Percentiles rank a stretch among this genome's conserved stretches.
phyloP scores from a whole-genome alignment of 2,329 filamentous ascomycete species.

The Talaromyces sp. region DNA sequence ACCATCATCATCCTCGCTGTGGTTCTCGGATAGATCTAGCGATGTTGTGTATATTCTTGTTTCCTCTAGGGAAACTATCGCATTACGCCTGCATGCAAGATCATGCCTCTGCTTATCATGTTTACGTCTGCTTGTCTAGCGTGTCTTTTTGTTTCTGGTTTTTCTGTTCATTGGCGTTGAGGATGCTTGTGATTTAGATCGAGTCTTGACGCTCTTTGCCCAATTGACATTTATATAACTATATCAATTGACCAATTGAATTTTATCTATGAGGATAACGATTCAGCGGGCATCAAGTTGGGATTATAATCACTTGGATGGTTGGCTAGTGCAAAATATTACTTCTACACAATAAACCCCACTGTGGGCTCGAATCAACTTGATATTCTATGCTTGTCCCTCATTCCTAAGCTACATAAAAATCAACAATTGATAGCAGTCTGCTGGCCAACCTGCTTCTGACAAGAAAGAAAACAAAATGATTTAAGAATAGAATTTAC shows the following conservation, averaged over 20 bases:
- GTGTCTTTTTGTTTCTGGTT: not conserved
- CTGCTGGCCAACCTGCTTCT: not conserved
- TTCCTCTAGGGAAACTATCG: not conserved
- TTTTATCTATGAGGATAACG: no score
- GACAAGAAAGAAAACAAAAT: not conserved
- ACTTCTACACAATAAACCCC: not conserved
- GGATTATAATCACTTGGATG: no score
- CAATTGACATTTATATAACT: not conserved
- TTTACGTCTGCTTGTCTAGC: not conserved
- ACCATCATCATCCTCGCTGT: slow-evolving; percentile 86
- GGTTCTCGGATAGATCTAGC: slow-evolving; percentile 56
- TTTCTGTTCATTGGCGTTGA: not conserved
- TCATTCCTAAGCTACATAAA: not conserved
- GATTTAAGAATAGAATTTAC: not conserved
- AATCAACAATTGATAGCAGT: not conserved
- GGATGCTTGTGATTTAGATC: not conserved
- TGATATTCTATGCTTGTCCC: not conserved
- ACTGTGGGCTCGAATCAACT: not conserved
- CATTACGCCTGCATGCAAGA: not conserved
- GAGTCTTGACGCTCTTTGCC: not conserved
- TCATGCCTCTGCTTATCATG: not conserved
- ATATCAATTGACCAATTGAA: not conserved
- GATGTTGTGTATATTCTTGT: not conserved
- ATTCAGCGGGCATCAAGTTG: no score
- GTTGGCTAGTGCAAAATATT: not conserved